Evolutionary conservation across 148 eudicot species (phyloP), one percentile per base, ranked within the genome.

Genomic region (Oxyria digyna): DNA sequence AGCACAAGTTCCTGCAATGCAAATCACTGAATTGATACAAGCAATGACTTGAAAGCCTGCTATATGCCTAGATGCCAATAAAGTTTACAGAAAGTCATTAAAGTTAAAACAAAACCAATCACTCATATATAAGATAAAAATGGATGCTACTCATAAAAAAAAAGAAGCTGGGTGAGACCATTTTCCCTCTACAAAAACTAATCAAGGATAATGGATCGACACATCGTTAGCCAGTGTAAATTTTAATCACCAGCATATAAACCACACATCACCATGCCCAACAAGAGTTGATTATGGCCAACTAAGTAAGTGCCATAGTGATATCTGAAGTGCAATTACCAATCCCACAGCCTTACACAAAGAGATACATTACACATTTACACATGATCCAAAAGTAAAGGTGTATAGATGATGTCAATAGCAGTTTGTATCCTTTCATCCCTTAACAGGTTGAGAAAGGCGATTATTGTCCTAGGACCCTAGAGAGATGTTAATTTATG

Each of bases 1-100:
- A 94, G 81, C 66, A 94, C 88, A 43, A 94, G 84, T 73, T 94
- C 98, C 98, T 94, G 88, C 77, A 84, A 31, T 79, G 40, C 7
- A 59, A 26, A 59, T 59, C 20, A 59, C n/a, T 29, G 9, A 13
- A 59, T 18, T 31, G 57, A 20, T 8, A 21, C 9, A 29, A 59
- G 29, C 65, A 59, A 29, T 29, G 65, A 1, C 15, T 15, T 14
- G 31, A 12, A 59, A 8, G 65, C 18, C 37, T 29, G 31, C 8
- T 29, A 13, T 13, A 20, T 59, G 21, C n/a, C n/a, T n/a, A n/a
- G n/a, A n/a, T n/a, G n/a, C 65, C 35, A 59, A 13, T 27, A 27
- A 29, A 27, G 37, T 29, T 27, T 15, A 7, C 15, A 29, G 15
- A 15, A 57, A 0, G 18, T 0, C 18, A 24, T 29, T 3, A 57